Base-by-base conservation (phyloP, 2,329 filamentous ascomycete genomes). In the Penicillium sp. region DNA sequence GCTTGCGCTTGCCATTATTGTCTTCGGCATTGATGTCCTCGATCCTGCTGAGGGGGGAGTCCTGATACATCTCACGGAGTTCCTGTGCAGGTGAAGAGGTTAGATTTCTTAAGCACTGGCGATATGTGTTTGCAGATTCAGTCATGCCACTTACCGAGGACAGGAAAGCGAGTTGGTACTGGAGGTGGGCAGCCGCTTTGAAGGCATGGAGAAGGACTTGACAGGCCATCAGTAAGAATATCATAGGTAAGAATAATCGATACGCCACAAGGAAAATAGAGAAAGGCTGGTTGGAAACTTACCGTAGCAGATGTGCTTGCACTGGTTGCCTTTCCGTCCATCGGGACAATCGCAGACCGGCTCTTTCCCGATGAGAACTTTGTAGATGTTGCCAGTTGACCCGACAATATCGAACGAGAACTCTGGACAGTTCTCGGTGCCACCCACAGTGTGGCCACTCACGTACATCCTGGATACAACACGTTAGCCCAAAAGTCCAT, bases 251-350 rank as follows among this genome's bases (percentile, higher is more conserved):
- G 5, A 43, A 49, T 41, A 39, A 33, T 16, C 33, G 35, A 18
- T 16, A 22, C 45, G 18, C 24, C 20, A 30, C 40, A 11, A 10
- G 1, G 3, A 16, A 7, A 22, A 28, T 5, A 41, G 25, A 28
- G 9, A 20, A 22, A 24, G 5, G 5, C 14, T n/a, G 16, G 20
- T 7, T 13, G 2, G n/a, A 36, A 7, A 62, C 70, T 54, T 71
- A 80, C 80, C 64, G 62, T 84, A 85, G 41, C 81, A 69, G 39
- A 85, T 79, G 58, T 86, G 83, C 63, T 86, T 86, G 76, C 84
- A 87, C 60, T 84, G 80, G 40, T 81, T 80, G 4, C 82, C 79
- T 51, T 80, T 81, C 30, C 42, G 54, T 7, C 71, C 72, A 65
- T 84, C 79, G 0, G 81, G 80, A 63, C 82, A 85, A 50, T 74